Conservation (phyloP, 2,329 filamentous ascomycete species). For the Dichotomopilus funicola region DNA sequence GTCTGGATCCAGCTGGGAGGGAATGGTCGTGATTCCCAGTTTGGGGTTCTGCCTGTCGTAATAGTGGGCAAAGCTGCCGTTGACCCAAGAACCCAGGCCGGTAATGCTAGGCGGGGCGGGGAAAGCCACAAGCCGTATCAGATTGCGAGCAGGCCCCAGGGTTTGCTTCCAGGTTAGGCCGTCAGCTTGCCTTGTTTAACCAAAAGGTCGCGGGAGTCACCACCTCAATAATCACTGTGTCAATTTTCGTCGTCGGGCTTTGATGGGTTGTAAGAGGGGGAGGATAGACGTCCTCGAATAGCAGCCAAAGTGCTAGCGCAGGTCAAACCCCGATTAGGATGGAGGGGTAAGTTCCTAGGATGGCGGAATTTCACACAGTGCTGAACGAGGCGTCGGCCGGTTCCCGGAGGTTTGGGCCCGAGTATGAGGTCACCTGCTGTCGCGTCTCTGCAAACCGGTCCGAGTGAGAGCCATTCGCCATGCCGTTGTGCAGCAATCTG, state of each 20-base stretch:
- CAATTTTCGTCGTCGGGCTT: neutral
- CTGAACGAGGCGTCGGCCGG: neutral
- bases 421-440: slow-evolving; percentile 16
- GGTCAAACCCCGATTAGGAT: too few species aligned
- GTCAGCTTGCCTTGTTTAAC: too few species aligned
- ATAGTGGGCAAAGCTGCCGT: slow-evolving; percentile 14
- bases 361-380: too few species aligned
- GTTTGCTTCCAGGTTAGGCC: neutral
- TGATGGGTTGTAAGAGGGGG: neutral
- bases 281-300: too few species aligned
- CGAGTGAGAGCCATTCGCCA: too few species aligned
- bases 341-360: too few species aligned
- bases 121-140: slow-evolving; percentile 17
- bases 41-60: slow-evolving; percentile 18
- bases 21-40: slow-evolving; percentile 6
- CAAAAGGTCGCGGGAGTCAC: too few species aligned
- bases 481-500: too few species aligned
- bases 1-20: neutral
- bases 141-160: slow-evolving; percentile 11
- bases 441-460: neutral
- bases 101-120: slow-evolving; percentile 9
- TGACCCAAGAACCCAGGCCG: neutral
- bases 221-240: too few species aligned
- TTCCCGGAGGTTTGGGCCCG: neutral
- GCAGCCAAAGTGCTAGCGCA: too few species aligned